Evolutionary conservation across 805 yeast species (phyloP).

Genomic region (Alloascoidea africana): DNA sequence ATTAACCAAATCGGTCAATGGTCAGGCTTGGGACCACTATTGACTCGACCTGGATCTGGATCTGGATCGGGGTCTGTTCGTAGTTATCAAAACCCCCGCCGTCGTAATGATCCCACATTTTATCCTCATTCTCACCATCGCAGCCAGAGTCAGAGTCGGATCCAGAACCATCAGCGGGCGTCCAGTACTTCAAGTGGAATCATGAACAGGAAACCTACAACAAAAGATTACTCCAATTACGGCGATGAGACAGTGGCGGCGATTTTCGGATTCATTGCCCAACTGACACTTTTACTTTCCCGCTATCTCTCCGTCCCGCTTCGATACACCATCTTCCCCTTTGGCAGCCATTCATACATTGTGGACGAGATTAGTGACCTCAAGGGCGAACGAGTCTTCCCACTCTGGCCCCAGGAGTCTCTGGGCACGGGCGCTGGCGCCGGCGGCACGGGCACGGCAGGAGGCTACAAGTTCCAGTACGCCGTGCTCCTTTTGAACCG

Average conservation of each 20-base stretch:
- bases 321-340: conserved; percentile 19
- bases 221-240: not conserved
- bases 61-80: not conserved
- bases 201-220: not conserved
- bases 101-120: not conserved
- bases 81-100: too few relatives aligned
- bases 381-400: conserved; percentile 2
- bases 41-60: not conserved
- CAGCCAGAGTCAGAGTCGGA: too few relatives aligned
- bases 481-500: not conserved
- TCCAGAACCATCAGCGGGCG: too few relatives aligned
- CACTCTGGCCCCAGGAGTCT: not conserved
- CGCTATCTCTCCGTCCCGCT: conserved; percentile 17
- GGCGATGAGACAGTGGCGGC: not conserved
- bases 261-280: not conserved
- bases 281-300: conserved; percentile 14
- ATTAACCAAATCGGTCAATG: too few relatives aligned
- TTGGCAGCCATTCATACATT: conserved; percentile 23
- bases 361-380: conserved; percentile 20
- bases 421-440: too few relatives aligned
- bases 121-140: too few relatives aligned
- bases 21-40: not conserved
- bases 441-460: too few relatives aligned
- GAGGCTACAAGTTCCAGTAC: too few relatives aligned
- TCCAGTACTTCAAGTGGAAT: too few relatives aligned